phyloP scores from a whole-genome alignment of 352 stramenopile species.

The Pelagophyceae sp. region DNA sequence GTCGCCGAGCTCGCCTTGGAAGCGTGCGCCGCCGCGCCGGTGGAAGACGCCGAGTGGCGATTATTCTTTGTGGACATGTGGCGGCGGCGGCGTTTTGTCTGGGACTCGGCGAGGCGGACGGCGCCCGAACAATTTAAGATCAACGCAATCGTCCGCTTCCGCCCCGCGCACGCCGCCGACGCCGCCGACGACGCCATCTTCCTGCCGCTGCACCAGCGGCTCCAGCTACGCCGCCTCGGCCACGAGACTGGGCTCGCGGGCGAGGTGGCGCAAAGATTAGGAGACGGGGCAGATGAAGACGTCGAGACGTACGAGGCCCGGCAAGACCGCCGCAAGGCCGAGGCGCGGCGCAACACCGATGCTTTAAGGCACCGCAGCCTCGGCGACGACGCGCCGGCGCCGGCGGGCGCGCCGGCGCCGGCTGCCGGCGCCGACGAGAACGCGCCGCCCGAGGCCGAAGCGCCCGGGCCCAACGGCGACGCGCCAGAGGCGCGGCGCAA shows the following conservation, averaged over 20 bases:
- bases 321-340: background rate
- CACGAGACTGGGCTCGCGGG: background rate
- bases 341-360: background rate
- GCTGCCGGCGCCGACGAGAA: background rate
- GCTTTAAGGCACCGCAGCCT: background rate
- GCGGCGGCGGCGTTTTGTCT: background rate
- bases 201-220: slow-evolving; percentile 40
- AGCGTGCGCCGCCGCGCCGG: background rate
- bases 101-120: background rate
- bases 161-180: background rate
- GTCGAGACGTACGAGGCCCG: slow-evolving; percentile 12
- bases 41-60: background rate
- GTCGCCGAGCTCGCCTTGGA: background rate
- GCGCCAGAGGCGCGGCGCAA: slow-evolving; percentile 21
- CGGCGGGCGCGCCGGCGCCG: background rate
- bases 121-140: background rate
- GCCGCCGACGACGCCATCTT: background rate
- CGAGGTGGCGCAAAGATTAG: background rate
- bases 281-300: background rate
- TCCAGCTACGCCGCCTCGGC: slow-evolving; percentile 26
- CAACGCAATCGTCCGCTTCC: slow-evolving; percentile 5
- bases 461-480: background rate
- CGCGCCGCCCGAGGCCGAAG: background rate
- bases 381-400: background rate
- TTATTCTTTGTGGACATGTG: background rate